Evolutionary conservation across 73 alveolate genomes (phyloP), one percentile per base, ranked within the genome.

Genomic region (Tetrahymena elliotti): DNA sequence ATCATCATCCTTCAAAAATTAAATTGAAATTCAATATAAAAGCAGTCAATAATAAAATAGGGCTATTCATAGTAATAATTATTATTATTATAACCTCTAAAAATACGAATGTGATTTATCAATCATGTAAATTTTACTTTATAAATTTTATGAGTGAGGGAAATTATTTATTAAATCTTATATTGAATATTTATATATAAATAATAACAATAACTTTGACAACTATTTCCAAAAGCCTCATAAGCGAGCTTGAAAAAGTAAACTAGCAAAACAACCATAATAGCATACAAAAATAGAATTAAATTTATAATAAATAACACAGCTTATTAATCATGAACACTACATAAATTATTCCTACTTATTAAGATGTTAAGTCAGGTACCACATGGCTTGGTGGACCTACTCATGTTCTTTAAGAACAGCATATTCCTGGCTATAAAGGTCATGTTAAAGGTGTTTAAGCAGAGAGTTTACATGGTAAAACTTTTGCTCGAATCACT

Each of bases 371-470:
- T 24, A 92, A 84, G 33, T 33, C 92, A 33, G 96, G 96, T 35
- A n/a, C 38, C 22, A 94, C 96, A 22, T 94, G 96, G 96, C 68
- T 94, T 22, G 96, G 96, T 33, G 96, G 96, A 34, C 96, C 96
- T 12, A 84, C 95, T 47, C 93, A 94, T 52, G 96, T 84, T 52
- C 92, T 94, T 52, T 94, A 94, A 94, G 93, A 88, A 93, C 24
- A 94, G 47, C 96, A 84, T 24, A 53, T 94, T n/a, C 96, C 96
- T 40, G 96, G 96, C 7, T 94, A 94, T 94, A 94, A 94, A 36
- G 96, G 96, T 15, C 96, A 94, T 37, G 95, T 94, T 3, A 94
- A 94, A 84, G 96, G 96, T 83, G 52, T 84, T 15, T 84, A 94
- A 52, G 96, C 96, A 40, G 96, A 94, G 92, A 84, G 95, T 35